Evolutionary conservation across 441 rosid species (phyloP), one percentile per base, ranked within the genome.

Genomic region (Gossypium davidsonii): DNA sequence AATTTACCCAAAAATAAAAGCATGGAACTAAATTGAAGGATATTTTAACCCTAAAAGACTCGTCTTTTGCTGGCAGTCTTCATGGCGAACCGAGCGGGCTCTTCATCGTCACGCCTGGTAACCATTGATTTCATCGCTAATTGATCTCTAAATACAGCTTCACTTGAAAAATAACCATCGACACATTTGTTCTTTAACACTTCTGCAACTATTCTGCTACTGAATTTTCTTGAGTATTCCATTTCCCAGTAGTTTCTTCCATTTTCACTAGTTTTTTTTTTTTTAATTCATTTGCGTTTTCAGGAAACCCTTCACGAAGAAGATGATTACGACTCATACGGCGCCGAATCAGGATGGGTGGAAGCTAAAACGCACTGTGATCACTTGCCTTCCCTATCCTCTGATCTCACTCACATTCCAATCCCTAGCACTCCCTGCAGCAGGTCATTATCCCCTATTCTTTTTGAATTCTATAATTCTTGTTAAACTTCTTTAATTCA

Each of bases 291-390:
- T 46, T 6, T 63, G 53, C 12, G 20, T 18, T 58, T 18, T 67
- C 42, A 84, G 91, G 85, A 76, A 51, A 60, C 31, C 44, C 49
- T 57, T 51, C 10, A 77, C 28, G 85, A 59, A 65, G 58, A 81
- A 44, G 83, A 80, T 2, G 85, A 79, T 23, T 78, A 65, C 9
- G 89, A 85, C 42, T 67, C 81, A 10, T 71, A 71, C 74, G 96
- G 96, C 61, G 86, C 90, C 14, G 96, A 80, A 55, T 87, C 97
- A 28, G 98, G 97, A 68, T 94, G 97, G 97, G 94, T 94, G 0
- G 98, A 92, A 77, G 92, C 98, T 10, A 85, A 87, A 52, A 87
- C 91, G 42, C 80, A 83, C 18, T 94, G 97, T 72, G 90, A 86
- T 75, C 98, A 94, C 85, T 79, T 92, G 88, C 76, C 53, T 73